These are phyloP conservation scores for Xylaria hypoxylon DNA, from an alignment of 2,329 filamentous ascomycete species.

Conservation along the genomic window DNA sequence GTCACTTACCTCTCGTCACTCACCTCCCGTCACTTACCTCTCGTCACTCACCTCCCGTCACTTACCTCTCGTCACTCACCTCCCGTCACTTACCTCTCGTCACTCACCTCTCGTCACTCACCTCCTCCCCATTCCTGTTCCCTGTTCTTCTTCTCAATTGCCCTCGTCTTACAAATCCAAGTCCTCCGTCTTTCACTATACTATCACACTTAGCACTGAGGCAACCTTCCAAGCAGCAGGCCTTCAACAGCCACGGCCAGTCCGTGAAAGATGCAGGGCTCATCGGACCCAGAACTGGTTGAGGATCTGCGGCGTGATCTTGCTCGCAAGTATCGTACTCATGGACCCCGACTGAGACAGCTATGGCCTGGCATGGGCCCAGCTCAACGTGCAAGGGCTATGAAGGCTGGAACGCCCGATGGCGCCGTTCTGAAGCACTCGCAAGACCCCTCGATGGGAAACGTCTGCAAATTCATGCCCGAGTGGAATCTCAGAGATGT, in stretches of 20 bases:
- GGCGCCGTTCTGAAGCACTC: slow-evolving; percentile 53
- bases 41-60: too few species aligned
- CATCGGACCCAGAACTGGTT: slow-evolving; percentile 15
- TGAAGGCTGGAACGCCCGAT: slow-evolving; percentile 52
- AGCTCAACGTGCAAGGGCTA: slow-evolving; percentile 50
- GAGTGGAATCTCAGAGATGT: slow-evolving; percentile 60
- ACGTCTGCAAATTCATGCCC: slow-evolving; percentile 55
- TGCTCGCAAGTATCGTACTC: slow-evolving; percentile 53
- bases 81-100: too few species aligned
- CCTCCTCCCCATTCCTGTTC: neutral
- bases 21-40: too few species aligned
- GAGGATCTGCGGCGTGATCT: slow-evolving; percentile 55
- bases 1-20: too few species aligned
- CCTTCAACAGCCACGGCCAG: neutral
- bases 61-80: too few species aligned
- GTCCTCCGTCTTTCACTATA: neutral
- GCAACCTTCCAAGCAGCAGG: neutral
- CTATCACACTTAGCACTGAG: neutral
- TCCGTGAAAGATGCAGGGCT: slow-evolving; percentile 11
- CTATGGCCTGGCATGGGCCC: slow-evolving; percentile 56
- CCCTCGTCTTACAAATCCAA: neutral
- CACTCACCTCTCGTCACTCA: too few species aligned
- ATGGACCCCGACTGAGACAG: slow-evolving; percentile 52
- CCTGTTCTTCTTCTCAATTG: neutral
- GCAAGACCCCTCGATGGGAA: slow-evolving; percentile 52